A percentile compares a stretch with the other conserved stretches of the same genome.
These are phyloP conservation scores for Trematosphaeria pertusa DNA, from an alignment of 2,329 filamentous ascomycete species.

Conservation along the genomic window DNA sequence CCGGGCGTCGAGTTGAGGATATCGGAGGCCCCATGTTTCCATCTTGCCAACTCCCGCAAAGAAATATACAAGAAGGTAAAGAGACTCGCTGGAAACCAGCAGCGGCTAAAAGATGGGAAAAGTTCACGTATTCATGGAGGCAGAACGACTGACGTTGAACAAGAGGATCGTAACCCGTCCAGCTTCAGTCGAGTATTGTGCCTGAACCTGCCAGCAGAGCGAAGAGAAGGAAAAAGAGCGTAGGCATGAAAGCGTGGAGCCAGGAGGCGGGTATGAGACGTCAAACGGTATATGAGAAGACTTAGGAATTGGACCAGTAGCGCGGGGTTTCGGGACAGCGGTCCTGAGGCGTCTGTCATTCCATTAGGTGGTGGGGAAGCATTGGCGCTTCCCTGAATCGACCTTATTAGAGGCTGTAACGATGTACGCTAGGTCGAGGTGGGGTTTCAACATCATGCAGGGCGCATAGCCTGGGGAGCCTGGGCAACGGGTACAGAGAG, in stretches of 20 bases:
- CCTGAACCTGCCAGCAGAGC: constrained; percentile 51
- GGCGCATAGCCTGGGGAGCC: constrained; percentile 30
- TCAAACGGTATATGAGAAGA: constrained; percentile 50
- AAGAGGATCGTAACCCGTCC: constrained; percentile 43
- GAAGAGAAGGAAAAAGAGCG: constrained; percentile 45
- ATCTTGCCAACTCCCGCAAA: constrained; percentile 41
- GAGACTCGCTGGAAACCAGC: constrained; percentile 48
- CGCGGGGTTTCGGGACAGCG: constrained; percentile 47
- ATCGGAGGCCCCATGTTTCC: constrained; percentile 44
- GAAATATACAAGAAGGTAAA: constrained; percentile 38
- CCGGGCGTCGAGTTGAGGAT: constrained; percentile 41
- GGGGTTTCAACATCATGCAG: constrained; percentile 48
- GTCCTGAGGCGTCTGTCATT: constrained; percentile 47
- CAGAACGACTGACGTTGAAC: constrained; percentile 42
- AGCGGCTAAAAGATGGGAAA: constrained; percentile 44
- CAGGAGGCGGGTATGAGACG: constrained; percentile 47
- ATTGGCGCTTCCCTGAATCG: constrained; percentile 35
- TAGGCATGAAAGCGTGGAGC: constrained; percentile 45
- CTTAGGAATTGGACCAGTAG: constrained; percentile 38
- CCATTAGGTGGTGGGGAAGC: constrained; percentile 34
- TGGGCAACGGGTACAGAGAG: constrained; percentile 39
- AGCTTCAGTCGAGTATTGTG: constrained; percentile 40
- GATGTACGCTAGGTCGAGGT: constrained; percentile 37
- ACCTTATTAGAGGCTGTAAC: constrained; percentile 34
- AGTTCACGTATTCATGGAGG: constrained; percentile 48